Conservation (phyloP, 768 basidiomycete genomes). For the Termitomyces sp. region DNA sequence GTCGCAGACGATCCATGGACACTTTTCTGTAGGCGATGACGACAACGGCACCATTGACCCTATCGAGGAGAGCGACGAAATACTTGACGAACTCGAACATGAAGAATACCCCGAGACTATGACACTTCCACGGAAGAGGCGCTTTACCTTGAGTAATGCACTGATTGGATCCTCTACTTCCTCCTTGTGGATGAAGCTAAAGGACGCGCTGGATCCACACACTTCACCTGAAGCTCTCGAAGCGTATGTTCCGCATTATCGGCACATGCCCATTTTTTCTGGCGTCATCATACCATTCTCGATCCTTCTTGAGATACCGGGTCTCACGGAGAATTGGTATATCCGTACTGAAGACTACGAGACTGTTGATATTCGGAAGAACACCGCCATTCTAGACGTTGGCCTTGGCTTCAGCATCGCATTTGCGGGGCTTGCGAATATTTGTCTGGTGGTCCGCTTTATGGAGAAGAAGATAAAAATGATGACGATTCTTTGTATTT, state of each 20-base stretch:
- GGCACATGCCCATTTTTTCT: constrained; percentile 59
- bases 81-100: constrained; percentile 12
- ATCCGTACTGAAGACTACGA: constrained; percentile 45
- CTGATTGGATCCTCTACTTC: neutral
- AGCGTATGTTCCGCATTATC: constrained; percentile 49
- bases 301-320: constrained; percentile 79
- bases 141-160: neutral
- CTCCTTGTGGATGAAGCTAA: constrained; percentile 13
- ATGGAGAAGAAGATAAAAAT: constrained; percentile 58
- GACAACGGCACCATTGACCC: constrained; percentile 1
- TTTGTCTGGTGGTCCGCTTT: constrained; percentile 64
- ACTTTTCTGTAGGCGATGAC: neutral
- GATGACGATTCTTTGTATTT: constrained; percentile 60
- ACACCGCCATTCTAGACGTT: constrained; percentile 53
- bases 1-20: neutral
- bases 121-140: neutral
- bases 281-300: constrained; percentile 70
- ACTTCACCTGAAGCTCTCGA: constrained; percentile 19
- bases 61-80: constrained; percentile 4
- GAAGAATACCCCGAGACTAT: constrained; percentile 6
- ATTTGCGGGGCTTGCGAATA: constrained; percentile 63
- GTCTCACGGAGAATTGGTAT: constrained; percentile 73
- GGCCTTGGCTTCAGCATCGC: constrained; percentile 63
- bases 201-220: constrained; percentile 16
- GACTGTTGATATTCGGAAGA: constrained; percentile 41